Conservation (phyloP, 192 early-diverging fungal species). For the Mortierella alpina region DNA sequence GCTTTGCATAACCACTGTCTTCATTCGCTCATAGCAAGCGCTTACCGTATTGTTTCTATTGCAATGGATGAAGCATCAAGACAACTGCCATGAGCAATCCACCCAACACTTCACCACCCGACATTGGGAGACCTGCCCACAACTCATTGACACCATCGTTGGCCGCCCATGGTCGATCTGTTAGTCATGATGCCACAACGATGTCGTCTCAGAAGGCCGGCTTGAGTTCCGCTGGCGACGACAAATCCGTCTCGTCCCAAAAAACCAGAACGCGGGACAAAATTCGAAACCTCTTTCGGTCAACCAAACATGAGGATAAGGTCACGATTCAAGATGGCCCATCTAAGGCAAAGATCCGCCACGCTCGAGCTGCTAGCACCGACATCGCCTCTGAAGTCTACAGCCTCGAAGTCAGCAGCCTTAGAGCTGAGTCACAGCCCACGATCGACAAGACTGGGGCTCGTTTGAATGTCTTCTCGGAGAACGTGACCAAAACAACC, state of each 20-base stretch:
- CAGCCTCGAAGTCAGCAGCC: constrained; percentile 1
- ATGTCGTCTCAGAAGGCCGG: not conserved
- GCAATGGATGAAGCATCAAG: not conserved
- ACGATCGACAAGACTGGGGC: not conserved
- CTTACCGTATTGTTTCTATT: not conserved
- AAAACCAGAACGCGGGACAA: not conserved
- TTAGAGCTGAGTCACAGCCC: not conserved
- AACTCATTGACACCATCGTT: not conserved
- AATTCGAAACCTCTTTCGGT: not conserved
- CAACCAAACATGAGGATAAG: not conserved
- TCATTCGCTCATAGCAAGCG: not conserved
- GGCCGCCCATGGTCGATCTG: not conserved
- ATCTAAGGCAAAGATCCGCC: not conserved
- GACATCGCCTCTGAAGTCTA: not conserved
- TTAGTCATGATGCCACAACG: not conserved
- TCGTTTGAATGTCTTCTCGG: not conserved
- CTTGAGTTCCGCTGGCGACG: not conserved
- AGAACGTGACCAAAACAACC: not conserved
- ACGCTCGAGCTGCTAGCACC: not conserved
- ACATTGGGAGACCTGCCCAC: not conserved
- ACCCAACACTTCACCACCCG: not conserved
- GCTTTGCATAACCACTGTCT: not conserved
- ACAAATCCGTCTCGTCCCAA: not conserved
- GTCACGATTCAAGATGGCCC: not conserved
- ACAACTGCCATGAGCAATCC: not conserved